Evolutionary conservation across 768 basidiomycete species (phyloP).

Genomic region (Solioccasus polychromus): DNA sequence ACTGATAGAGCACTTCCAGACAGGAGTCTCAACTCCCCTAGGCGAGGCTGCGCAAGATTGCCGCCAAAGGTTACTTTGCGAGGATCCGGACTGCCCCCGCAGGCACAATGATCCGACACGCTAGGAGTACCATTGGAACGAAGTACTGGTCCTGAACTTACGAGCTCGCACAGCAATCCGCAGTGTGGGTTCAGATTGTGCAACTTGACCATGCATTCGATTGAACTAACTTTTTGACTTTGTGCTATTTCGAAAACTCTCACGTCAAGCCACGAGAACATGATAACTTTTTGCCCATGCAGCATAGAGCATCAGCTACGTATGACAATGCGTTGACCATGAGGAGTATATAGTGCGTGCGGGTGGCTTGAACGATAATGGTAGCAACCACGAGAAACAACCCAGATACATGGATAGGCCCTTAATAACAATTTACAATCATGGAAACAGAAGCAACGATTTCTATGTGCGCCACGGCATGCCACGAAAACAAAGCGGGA

Average conservation of each 20-base stretch:
- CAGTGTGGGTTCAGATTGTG: conserved; percentile 7
- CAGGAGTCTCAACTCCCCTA: background rate
- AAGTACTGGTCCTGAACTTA: too few relatives aligned
- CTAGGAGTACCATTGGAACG: too few relatives aligned
- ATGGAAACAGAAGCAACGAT: conserved; percentile 1
- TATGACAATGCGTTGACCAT: background rate
- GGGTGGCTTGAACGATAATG: conserved; percentile 1
- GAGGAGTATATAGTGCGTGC: conserved; percentile 2
- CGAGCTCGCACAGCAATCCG: conserved; percentile 15
- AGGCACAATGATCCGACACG: too few relatives aligned
- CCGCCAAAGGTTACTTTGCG: background rate
- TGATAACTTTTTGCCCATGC: conserved; percentile 4
- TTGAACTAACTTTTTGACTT: background rate
- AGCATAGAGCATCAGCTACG: background rate
- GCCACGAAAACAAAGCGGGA: conserved; percentile 12
- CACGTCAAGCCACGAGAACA: background rate
- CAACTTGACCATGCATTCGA: background rate
- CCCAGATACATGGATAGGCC: conserved; percentile 13
- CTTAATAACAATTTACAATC: conserved; percentile 11
- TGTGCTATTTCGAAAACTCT: background rate
- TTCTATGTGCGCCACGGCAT: conserved; percentile 30
- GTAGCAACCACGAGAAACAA: conserved; percentile 17
- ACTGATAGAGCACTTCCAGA: background rate
- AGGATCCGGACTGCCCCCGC: too few relatives aligned
- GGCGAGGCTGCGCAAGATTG: background rate